A percentile compares a stretch with the other conserved stretches of the same genome.
Conservation (phyloP, 164 flowering plant genomes). For the Annona squamosa region DNA sequence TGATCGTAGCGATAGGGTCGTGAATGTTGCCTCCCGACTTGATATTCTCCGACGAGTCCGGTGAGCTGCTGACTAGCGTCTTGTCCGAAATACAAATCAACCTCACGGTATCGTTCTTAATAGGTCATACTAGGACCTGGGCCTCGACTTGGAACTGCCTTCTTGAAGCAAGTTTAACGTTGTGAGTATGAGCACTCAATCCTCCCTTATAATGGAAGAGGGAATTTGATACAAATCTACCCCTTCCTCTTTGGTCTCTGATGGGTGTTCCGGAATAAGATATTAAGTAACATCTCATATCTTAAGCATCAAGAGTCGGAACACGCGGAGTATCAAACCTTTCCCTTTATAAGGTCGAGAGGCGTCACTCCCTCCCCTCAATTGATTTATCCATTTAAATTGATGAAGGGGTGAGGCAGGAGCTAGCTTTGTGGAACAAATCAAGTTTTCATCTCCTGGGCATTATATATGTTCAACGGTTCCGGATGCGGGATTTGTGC, state of each 20-base stretch:
- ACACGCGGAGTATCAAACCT: too few species aligned
- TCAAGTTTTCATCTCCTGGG: not conserved
- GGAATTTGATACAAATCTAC: too few species aligned
- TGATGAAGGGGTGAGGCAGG: not conserved
- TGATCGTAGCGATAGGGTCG: conserved; percentile 66
- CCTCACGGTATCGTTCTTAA: conserved; percentile 68
- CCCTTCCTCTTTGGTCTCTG: too few species aligned
- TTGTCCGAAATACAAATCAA: conserved; percentile 72
- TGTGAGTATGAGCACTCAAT: too few species aligned
- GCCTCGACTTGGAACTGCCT: conserved; percentile 58
- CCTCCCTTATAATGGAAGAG: too few species aligned
- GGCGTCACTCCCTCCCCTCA: not conserved
- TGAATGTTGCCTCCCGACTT: conserved; percentile 91
- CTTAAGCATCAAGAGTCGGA: too few species aligned
- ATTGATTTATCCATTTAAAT: not conserved
- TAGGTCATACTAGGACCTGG: conserved; percentile 53
- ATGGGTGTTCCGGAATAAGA: too few species aligned
- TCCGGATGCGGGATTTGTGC: not conserved
- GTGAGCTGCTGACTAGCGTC: conserved; percentile 47
- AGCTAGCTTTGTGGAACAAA: not conserved
- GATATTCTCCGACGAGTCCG: conserved; percentile 74
- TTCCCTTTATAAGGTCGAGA: too few species aligned
- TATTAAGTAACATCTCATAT: too few species aligned
- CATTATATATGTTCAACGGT: not conserved
- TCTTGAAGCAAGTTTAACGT: conserved; percentile 34